phyloP scores from a whole-genome alignment of 2,329 filamentous ascomycete species.

The Graphiopsis chlorocephala region DNA sequence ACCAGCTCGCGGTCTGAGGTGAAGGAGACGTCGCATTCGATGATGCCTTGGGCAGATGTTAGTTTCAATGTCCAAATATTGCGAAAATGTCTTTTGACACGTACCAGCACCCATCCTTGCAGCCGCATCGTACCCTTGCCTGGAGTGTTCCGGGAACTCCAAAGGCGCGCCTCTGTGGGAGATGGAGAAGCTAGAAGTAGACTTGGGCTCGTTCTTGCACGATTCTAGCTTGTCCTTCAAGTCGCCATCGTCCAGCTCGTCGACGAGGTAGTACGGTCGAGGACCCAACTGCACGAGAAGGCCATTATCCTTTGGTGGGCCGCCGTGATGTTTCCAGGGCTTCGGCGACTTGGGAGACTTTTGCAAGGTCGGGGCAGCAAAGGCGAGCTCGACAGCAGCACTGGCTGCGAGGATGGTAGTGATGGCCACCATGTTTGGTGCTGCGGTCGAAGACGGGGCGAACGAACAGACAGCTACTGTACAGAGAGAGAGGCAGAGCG shows the following conservation, averaged over 20 bases:
- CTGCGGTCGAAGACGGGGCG: background rate
- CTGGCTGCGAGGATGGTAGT: slow-evolving; percentile 7
- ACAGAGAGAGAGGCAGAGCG: background rate
- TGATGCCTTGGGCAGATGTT: slow-evolving; percentile 38
- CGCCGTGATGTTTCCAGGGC: slow-evolving; percentile 12
- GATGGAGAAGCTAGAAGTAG: slow-evolving; percentile 56
- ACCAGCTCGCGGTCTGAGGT: slow-evolving; percentile 65
- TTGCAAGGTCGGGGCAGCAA: slow-evolving; percentile 3
- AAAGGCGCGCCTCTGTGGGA: slow-evolving; percentile 61
- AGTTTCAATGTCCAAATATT: background rate
- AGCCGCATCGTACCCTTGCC: slow-evolving; percentile 59
- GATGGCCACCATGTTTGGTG: slow-evolving; percentile 3
- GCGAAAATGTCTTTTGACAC: background rate
- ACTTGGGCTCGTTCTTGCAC: slow-evolving; percentile 56
- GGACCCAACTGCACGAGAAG: slow-evolving; percentile 57
- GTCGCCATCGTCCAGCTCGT: slow-evolving; percentile 59
- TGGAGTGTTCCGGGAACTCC: slow-evolving; percentile 63
- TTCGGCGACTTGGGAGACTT: background rate
- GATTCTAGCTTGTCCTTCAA: slow-evolving; percentile 60
- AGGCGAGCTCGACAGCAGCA: slow-evolving; percentile 12
- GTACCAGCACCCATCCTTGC: slow-evolving; percentile 63
- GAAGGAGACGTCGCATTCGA: slow-evolving; percentile 68
- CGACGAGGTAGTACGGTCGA: slow-evolving; percentile 62
- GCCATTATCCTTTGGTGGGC: slow-evolving; percentile 19
- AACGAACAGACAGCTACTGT: background rate